phyloP scores from a whole-genome alignment of 2,329 filamentous ascomycete species.

The Xylariaceae sp. region DNA sequence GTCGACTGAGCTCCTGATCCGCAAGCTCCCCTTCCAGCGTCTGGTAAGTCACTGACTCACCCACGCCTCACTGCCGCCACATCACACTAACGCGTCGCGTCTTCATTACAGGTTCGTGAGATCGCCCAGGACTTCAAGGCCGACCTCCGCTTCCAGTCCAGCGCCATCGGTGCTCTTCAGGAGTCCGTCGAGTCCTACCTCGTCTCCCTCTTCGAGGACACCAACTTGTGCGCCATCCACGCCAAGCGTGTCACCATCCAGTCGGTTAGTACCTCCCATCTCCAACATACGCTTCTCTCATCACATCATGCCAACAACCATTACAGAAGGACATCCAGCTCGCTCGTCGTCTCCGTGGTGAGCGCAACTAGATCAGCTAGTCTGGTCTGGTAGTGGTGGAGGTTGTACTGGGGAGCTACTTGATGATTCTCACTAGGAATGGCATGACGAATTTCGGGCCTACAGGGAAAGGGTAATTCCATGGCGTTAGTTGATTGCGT shows the following conservation, averaged over 20 bases:
- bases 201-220: conserved; percentile 96
- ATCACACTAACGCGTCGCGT: conserved; percentile 18
- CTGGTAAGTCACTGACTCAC: conserved; percentile 52
- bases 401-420: conserved; percentile 29
- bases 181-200: conserved; percentile 99
- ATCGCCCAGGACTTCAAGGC: conserved; percentile 96
- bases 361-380: conserved; percentile 66
- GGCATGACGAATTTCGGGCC: conserved; percentile 38
- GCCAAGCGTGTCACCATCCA: conserved; percentile 99
- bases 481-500: conserved; percentile 39
- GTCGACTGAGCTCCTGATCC: conserved; percentile 90
- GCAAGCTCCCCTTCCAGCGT: conserved; percentile 97
- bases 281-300: background rate
- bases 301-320: conserved; percentile 33
- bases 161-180: conserved; percentile 93
- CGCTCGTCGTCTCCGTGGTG: conserved; percentile 88
- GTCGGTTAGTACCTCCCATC: conserved; percentile 45
- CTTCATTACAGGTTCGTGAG: conserved; percentile 65
- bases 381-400: conserved; percentile 19
- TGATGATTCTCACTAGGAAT: conserved; percentile 37
- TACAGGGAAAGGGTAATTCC: conserved; percentile 39
- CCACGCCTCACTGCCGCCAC: background rate
- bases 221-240: conserved; percentile 97
- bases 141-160: conserved; percentile 95
- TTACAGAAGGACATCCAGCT: conserved; percentile 88